Base-by-base conservation (phyloP, 352 stramenopile genomes). In the Pythium myriotylum region DNA sequence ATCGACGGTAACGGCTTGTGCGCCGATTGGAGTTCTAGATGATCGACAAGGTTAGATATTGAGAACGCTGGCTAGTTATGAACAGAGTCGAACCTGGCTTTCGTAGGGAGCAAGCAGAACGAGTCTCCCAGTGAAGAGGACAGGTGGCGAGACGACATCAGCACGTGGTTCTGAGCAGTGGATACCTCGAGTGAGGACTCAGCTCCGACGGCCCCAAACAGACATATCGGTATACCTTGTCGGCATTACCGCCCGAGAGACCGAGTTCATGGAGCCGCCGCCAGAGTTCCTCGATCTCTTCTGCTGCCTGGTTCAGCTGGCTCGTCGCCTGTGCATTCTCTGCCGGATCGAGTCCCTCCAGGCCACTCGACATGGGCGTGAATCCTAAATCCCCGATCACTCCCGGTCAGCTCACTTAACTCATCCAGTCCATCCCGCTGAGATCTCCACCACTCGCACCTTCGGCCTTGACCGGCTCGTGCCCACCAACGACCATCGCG, bases 201-300 rank as follows among this genome's bases (percentile, higher is more conserved):
- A 5, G 29, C 5, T 35, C 10, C 17, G 12, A 39, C 20, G 26
- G 32, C 56, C 50, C 33, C 27, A 48, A 43, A 16, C 37, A 37
- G 40, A 59, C n/a, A 35, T 7, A 6, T 32, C 7, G 7, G 3
- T 29, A 4, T 23, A 45, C 83, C 77, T 88, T 91, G 24, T 92
- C 79, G 1, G 67, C 60, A 23, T 77, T 75, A 9, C 74, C 66
- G 54, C 67, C 82, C 0, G 83, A 86, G 20, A 95, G 73, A 24
- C 86, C 86, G 6, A 95, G 84, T 60, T 88, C 84, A 40, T 91
- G 76, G 16, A 95, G 67, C n/a, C 79, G 62, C n/a, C 77, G 76
- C 81, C 80, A 92, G 16, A 95, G 65, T 32, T 95, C 86, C 48
- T 95, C 86, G 68, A 95, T 93, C 65, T 95, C 86, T 0, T 79